Evolutionary conservation across 208 protist species (phyloP).

Genomic region (Porcisia hertigi): DNA sequence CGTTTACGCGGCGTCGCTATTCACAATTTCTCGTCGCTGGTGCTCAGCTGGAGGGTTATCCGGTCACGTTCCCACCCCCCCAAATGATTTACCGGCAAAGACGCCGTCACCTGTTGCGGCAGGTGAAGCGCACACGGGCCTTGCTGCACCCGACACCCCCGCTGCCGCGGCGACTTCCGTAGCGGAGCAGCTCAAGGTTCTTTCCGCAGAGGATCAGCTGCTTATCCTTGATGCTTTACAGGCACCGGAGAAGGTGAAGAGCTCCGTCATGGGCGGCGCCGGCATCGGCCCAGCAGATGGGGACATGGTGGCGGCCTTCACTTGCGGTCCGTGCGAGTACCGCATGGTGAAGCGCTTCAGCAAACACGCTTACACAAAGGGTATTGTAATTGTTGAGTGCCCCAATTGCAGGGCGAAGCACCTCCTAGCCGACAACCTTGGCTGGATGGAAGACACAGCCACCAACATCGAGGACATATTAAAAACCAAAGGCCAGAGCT

Average conservation of each 20-base stretch:
- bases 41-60: not conserved
- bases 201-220: conserved; percentile 60
- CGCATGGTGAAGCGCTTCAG: conserved; percentile 92
- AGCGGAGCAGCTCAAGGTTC: conserved; percentile 37
- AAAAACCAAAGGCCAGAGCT: conserved; percentile 68
- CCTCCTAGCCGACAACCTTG: conserved; percentile 92
- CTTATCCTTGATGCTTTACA: conserved; percentile 65
- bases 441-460: conserved; percentile 81
- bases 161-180: conserved; percentile 21
- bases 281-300: conserved; percentile 76
- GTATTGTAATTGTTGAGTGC: conserved; percentile 93
- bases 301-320: conserved; percentile 91
- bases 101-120: not conserved
- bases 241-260: conserved; percentile 43
- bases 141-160: conserved; percentile 3
- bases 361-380: conserved; percentile 91
- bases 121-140: not conserved
- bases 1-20: not conserved
- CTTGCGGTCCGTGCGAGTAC: conserved; percentile 83
- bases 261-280: conserved; percentile 73
- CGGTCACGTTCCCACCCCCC: not conserved
- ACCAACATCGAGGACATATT: conserved; percentile 88
- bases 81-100: not conserved
- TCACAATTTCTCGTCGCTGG: not conserved
- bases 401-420: conserved; percentile 84